Base-by-base conservation (phyloP, 495 filamentous ascomycete species). In the Hypoxylon trugodes region DNA sequence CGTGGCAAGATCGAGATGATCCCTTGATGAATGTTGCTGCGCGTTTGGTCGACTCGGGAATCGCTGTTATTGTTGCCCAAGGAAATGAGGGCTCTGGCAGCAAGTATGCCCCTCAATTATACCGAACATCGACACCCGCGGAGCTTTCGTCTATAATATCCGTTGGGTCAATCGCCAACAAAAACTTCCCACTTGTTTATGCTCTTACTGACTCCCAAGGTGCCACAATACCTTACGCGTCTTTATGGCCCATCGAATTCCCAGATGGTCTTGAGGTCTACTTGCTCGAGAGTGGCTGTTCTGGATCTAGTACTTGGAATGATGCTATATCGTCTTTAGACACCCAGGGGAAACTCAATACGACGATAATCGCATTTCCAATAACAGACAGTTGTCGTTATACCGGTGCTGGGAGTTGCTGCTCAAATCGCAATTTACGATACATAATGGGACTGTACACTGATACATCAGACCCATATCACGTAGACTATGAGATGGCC, bases 21-120 rank as follows among this genome's bases (percentile, higher is more conserved):
- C 68, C 73, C 3, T 49, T 68, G n/a, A 51, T 58, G n/a, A 51
- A 41, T 2, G 48, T 68, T 15, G 61, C 65, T 4, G 37, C 42
- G 0, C 50, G 43, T 0, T 50, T 73, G 7, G 52, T 57, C 8
- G 53, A 62, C 25, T 24, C 45, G 8, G 73, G 73, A 15, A 62
- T 73, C 12, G 69, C 66, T 7, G 55, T 75, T 7, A 58, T 73
- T 26, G 66, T 63, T 12, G 61, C 70, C 7, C 54, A 61, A 19
- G 66, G 56, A 1, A 74, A 74, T 42, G 25, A 52, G 24, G 69
- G 49, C n/a, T 58, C 55, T 19, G 57, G 49, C 3, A 63, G 61
- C 37, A 57, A 62, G 28, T 59, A 54, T n/a, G 54, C 48, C 7
- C 46, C 42, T 16, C 51, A 69, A 13, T 52, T 71, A 7, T 69